Percentiles rank a stretch among this genome's conserved stretches.
These are phyloP conservation scores for Rhodotorula babjevae DNA, from an alignment of 768 basidiomycete genomes.

Conservation along the genomic window DNA sequence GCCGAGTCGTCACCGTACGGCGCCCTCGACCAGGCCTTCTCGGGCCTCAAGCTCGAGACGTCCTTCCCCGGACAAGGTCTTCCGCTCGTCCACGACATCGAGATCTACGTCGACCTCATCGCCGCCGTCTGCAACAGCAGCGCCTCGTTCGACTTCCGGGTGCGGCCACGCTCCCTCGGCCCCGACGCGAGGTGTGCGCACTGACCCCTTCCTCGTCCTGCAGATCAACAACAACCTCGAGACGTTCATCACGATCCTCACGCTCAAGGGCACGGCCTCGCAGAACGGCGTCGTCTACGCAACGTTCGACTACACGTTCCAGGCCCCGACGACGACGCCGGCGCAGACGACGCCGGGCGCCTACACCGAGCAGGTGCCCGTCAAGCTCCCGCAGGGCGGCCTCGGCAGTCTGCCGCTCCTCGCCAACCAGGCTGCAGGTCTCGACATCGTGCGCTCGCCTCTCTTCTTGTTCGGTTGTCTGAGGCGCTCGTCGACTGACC, in stretches of 20 bases:
- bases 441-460: slow-evolving; percentile 20
- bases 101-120: slow-evolving; percentile 59
- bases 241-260: slow-evolving; percentile 58
- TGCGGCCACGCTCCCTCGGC: not conserved
- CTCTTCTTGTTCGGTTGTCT: not conserved
- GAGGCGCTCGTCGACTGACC: too few relatives aligned
- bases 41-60: slow-evolving; percentile 55
- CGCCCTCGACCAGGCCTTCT: slow-evolving; percentile 58
- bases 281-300: slow-evolving; percentile 58
- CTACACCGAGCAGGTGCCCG: slow-evolving; percentile 47
- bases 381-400: slow-evolving; percentile 14
- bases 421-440: not conserved
- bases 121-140: slow-evolving; percentile 11
- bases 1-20: slow-evolving; percentile 58
- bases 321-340: slow-evolving; percentile 52
- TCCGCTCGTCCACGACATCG: slow-evolving; percentile 53
- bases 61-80: slow-evolving; percentile 23
- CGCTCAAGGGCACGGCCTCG: slow-evolving; percentile 53
- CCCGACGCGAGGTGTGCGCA: slow-evolving; percentile 28
- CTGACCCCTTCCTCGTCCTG: slow-evolving; percentile 56
- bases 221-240: slow-evolving; percentile 50
- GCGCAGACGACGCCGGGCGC: slow-evolving; percentile 54
- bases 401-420: slow-evolving; percentile 18
- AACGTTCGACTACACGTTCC: slow-evolving; percentile 56
- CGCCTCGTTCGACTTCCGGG: slow-evolving; percentile 17